phyloP scores from a whole-genome alignment of 169 alveolate genomes.

The Cryptosporidium viatorum region DNA sequence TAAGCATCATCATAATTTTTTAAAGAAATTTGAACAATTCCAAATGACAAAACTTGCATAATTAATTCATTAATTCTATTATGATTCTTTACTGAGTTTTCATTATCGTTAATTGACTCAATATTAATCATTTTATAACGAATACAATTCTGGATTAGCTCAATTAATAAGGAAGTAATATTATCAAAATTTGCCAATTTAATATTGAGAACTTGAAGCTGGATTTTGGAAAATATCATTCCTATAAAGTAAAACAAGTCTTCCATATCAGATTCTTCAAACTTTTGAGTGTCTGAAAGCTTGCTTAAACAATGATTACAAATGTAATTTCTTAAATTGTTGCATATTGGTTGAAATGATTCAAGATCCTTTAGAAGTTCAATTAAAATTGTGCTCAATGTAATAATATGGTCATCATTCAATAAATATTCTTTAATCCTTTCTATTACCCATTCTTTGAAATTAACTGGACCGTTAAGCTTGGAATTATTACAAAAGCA shows the following conservation, averaged over 20 bases:
- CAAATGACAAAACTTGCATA: constrained; percentile 8
- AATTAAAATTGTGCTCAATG: not conserved
- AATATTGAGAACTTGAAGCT: not conserved
- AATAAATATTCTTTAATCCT: not conserved
- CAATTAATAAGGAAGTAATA: not conserved
- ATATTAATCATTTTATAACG: not conserved
- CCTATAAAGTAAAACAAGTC: constrained; percentile 2
- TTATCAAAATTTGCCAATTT: not conserved
- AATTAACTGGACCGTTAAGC: not conserved
- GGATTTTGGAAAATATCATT: not conserved
- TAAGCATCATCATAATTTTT: constrained; percentile 42
- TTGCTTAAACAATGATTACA: not conserved
- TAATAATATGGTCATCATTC: not conserved
- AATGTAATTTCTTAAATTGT: not conserved
- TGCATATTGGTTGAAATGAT: not conserved
- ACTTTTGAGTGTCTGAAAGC: not conserved
- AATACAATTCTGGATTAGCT: constrained; percentile 14
- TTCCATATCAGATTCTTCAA: constrained; percentile 13
- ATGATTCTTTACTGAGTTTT: not conserved
- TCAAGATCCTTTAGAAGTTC: not conserved
- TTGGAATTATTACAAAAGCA: constrained; percentile 13
- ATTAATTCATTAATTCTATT: not conserved
- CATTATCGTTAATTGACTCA: constrained; percentile 1
- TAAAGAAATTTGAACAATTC: constrained; percentile 3
- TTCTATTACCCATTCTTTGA: not conserved